Conservation (phyloP, 805 yeast genomes). For the Starmerella etchellsii region DNA sequence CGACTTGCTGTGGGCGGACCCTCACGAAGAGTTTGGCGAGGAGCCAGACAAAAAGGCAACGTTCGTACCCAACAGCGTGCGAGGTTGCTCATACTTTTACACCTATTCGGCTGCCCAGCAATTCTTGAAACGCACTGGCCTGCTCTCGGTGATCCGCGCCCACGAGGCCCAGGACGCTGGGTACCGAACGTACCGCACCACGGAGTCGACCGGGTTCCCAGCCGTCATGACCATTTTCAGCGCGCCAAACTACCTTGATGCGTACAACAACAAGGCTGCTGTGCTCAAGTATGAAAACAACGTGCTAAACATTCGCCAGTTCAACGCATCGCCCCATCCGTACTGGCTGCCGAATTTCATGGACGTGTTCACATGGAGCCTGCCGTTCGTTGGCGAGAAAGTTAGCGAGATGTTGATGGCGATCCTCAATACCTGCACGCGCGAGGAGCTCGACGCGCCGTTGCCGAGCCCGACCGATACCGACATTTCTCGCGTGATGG, state of each 20-base stretch:
- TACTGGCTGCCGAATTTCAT: conserved; percentile 93
- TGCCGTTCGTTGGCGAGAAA: conserved; percentile 95
- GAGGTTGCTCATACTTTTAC: conserved; percentile 89
- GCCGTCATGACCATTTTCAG: conserved; percentile 80
- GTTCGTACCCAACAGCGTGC: conserved; percentile 54
- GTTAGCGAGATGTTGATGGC: conserved; percentile 86
- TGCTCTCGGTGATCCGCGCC: conserved; percentile 80
- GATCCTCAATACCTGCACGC: conserved; percentile 84
- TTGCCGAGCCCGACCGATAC: conserved; percentile 1
- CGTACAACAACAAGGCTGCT: conserved; percentile 90
- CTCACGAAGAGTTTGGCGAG: conserved; percentile 75
- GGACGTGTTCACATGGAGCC: conserved; percentile 96
- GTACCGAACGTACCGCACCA: conserved; percentile 81
- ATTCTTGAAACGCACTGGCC: conserved; percentile 63
- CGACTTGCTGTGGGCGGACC: conserved; percentile 93
- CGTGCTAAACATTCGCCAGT: conserved; percentile 90
- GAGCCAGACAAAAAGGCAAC: conserved; percentile 28
- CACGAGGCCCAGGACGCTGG: conserved; percentile 98
- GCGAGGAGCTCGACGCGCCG: conserved; percentile 62
- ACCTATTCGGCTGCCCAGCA: conserved; percentile 71
- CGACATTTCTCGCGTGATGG: conserved; percentile 16
- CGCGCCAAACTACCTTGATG: conserved; percentile 90
- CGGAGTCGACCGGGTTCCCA: conserved; percentile 77
- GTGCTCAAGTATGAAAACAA: conserved; percentile 81
- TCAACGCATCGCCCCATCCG: conserved; percentile 87